Evolutionary conservation across 148 eudicot species (phyloP), one percentile per base, ranked within the genome.

Genomic region (Chenopodium suecicum): DNA sequence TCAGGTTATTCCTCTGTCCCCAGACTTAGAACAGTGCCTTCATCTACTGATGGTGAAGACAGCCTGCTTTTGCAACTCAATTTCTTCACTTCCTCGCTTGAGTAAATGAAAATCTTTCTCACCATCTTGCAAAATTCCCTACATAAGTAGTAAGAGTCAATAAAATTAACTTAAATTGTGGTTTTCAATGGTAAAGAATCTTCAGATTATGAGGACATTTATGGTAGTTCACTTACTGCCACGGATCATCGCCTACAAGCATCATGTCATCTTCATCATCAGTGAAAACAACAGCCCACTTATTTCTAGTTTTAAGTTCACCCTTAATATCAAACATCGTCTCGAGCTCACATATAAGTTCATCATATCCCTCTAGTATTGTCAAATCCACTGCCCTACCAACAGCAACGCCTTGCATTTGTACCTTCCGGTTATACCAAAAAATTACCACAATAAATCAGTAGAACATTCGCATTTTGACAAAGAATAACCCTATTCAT

Each of bases 221-320:
- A 34, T 31, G 3, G 32, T n/a, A n/a, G 27, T 20, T 46, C 32
- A 93, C 98, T 95, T 88, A 95, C 98, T 34, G 85, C 99, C 99
- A 95, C 4, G 97, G 98, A 83, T 95, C 89, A 81, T 94, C 98
- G 27, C 98, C 99, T 73, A 92, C 86, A 23, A 95, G 97, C 99
- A 95, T 95, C 94, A 87, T 93, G 81, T 95, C 99, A 46, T 95
- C 99, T 81, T 95, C 99, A 72, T 93, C 94, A 81, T 95, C 98
- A 4, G 95, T 88, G 79, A 88, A 95, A 80, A 93, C 91, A 78
- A 92, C 84, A 60, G 91, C 89, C 99, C 98, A 95, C 71, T 89
- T 92, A 48, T 84, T 84, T 37, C 87, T 84, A 7, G 87, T 83
- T 62, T 74, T 85, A 64, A 95, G 92, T 86, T 91, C 92, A 27